Evolutionary conservation across 306 rosid species (phyloP), one percentile per base, ranked within the genome.

Genomic region (Ormosia semicastrata): DNA sequence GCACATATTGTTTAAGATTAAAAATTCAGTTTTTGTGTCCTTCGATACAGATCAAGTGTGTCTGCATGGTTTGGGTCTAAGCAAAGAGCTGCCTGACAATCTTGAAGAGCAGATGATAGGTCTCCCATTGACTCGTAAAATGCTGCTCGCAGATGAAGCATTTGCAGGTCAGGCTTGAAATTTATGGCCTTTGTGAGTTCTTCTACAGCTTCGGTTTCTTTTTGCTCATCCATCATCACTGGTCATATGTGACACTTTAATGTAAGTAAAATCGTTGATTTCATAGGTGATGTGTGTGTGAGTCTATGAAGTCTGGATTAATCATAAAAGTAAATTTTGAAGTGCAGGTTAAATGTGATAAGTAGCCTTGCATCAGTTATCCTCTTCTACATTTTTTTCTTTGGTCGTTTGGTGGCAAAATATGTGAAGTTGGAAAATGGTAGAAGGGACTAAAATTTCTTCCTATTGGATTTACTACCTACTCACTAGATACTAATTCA

Each of bases 141-240:
- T 3, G 98, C 98, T 3, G 97, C 97, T 76, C 97, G 85, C 15
- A 94, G 91, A 87, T 94, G 92, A 78, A 94, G 94, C 97, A 94
- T 88, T 83, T 94, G 94, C 77, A 90, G 69, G 65, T 94, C 98
- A 39, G 91, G 92, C 86, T 90, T 94, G 92, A 92, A 92, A 66
- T 83, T 81, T 69, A 94, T 71, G 82, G 97, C 97, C 90, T 81
- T 94, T 4, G 90, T 75, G 49, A 92, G 97, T 85, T 90, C 92
- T 63, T 87, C 90, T 18, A 92, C 84, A 7, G 98, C 98, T 92
- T 92, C 94, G 12, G 80, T 81, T 80, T 94, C 98, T 58, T 82
- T 90, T 83, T 89, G 95, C 75, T 92, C 98, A 88, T 94, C 98
- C 97, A 94, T 94, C 91, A 92, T 57, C 71, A 94, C 98, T 94